A percentile compares a stretch with the other conserved stretches of the same genome.
Conservation (phyloP, 805 yeast species). For the Danielia oregonensis region DNA sequence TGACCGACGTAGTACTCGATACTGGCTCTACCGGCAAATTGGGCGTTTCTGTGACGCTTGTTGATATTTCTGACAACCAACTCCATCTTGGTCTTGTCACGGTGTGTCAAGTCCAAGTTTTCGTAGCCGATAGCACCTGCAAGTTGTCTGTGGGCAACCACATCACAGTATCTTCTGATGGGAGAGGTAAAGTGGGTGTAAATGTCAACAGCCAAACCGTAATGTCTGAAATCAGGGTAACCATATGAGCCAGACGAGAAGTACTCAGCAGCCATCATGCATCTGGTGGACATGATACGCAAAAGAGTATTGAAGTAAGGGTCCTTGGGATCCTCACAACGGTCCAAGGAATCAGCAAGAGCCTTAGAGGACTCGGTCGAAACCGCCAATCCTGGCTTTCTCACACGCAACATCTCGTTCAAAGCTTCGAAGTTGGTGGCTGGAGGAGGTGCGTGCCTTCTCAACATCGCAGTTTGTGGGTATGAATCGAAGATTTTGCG, state of each 20-base stretch:
- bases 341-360: conserved; percentile 88
- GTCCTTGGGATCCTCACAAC: conserved; percentile 78
- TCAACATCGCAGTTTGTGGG: conserved; percentile 97
- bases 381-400: conserved; percentile 66
- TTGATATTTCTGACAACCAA: conserved; percentile 84
- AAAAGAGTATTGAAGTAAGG: conserved; percentile 89
- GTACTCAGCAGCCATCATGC: conserved; percentile 99
- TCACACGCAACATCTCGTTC: conserved; percentile 81
- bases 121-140: conserved; percentile 99
- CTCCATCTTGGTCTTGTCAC: conserved; percentile 90
- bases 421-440: conserved; percentile 84
- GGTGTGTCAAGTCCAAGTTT: conserved; percentile 70
- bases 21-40: conserved; percentile 97
- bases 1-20: conserved; percentile 98
- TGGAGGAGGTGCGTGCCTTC: conserved; percentile 98
- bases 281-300: conserved; percentile 95
- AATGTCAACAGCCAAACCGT: conserved; percentile 95
- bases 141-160: conserved; percentile 93
- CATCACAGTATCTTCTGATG: conserved; percentile 95
- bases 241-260: conserved; percentile 88
- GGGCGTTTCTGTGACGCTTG: conserved; percentile 94
- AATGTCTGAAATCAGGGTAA: conserved; percentile 89
- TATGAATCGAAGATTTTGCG: conserved; percentile 85
- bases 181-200: conserved; percentile 99
- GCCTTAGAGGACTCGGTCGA: conserved; percentile 85